Evolutionary conservation across 495 filamentous ascomycete genomes (phyloP).

Genomic region (Neurospora tetraspora): DNA sequence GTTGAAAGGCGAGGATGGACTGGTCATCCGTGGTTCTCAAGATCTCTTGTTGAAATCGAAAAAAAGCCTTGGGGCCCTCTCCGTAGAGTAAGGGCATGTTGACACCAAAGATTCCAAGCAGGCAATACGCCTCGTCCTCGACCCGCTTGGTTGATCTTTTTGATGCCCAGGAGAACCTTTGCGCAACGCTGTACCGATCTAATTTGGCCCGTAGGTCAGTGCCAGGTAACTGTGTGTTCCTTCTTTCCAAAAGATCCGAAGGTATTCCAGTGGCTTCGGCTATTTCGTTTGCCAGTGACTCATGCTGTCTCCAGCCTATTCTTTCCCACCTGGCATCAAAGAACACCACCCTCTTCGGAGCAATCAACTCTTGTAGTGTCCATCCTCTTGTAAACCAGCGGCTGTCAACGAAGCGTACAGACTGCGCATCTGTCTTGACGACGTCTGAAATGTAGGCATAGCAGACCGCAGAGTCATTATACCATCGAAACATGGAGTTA

Average conservation of each 20-base stretch:
- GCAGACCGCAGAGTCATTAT: slow-evolving; percentile 11
- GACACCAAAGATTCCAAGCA: too few relatives aligned
- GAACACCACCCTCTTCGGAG: slow-evolving; percentile 12
- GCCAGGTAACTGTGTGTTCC: too few relatives aligned
- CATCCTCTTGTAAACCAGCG: slow-evolving; percentile 19
- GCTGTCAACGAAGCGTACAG: slow-evolving; percentile 7
- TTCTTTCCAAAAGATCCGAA: not conserved
- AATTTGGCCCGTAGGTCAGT: too few relatives aligned
- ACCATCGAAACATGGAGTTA: slow-evolving; percentile 21
- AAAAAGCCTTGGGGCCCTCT: too few relatives aligned
- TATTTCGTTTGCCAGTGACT: slow-evolving; percentile 1
- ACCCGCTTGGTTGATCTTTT: too few relatives aligned
- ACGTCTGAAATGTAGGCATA: slow-evolving; percentile 19
- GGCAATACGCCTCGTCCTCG: too few relatives aligned
- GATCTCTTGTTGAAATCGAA: too few relatives aligned
- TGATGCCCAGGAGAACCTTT: too few relatives aligned
- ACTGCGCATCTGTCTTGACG: not conserved
- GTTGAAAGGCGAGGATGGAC: too few relatives aligned
- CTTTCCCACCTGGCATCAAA: slow-evolving; percentile 10
- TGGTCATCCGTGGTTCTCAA: too few relatives aligned
- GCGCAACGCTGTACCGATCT: too few relatives aligned
- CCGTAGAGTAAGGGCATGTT: too few relatives aligned
- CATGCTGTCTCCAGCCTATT: slow-evolving; percentile 4
- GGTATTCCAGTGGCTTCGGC: not conserved
- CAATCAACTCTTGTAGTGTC: slow-evolving; percentile 19